Base-by-base conservation (phyloP, 305 asterid species). In the Withania somnifera region DNA sequence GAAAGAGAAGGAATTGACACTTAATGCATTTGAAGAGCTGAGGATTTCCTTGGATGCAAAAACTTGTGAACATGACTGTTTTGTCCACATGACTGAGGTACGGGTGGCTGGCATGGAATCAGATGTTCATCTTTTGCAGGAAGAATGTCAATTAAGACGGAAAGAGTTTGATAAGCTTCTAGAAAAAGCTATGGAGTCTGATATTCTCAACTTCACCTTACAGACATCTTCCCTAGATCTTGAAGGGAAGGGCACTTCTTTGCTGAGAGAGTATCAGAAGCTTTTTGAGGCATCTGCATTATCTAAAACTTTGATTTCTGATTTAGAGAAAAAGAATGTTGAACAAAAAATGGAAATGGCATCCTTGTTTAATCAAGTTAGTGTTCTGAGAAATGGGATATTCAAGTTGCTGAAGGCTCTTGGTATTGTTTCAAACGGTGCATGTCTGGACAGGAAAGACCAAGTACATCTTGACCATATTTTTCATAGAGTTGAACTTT, bases 191-290 rank as follows among this genome's bases (percentile, higher is more conserved):
- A 81, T 91, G 17, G 88, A 85, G 71, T 90, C 88, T 53, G 93
- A 95, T 84, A 87, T 89, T 38, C 97, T 91, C 90, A 92, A 90
- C 60, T 90, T 91, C 84, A 88, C 94, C 78, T 80, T 97, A 52
- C 89, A 82, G 82, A 87, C 64, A 79, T 85, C 93, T 86, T 90
- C 89, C 56, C 86, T 82, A 76, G 93, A 91, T 68, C 84, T 95
- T 86, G 89, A 90, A 81, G 97, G 89, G 81, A 80, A 82, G 77
- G 90, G 89, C 56, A 71, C 64, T 85, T 89, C 87, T 57, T 57
- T 92, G 88, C 84, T 82, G 83, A 34, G 77, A 36, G 83, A 88
- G 84, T 87, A 91, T 86, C 89, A 87, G 79, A 84, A 89, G 63
- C 93, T 93, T 68, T 64, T 87, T 32, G 93, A 90, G 84, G 87